A percentile compares a stretch with the other conserved stretches of the same genome.
phyloP scores from a whole-genome alignment of 2,329 filamentous ascomycete species.

The Thelonectria olida region DNA sequence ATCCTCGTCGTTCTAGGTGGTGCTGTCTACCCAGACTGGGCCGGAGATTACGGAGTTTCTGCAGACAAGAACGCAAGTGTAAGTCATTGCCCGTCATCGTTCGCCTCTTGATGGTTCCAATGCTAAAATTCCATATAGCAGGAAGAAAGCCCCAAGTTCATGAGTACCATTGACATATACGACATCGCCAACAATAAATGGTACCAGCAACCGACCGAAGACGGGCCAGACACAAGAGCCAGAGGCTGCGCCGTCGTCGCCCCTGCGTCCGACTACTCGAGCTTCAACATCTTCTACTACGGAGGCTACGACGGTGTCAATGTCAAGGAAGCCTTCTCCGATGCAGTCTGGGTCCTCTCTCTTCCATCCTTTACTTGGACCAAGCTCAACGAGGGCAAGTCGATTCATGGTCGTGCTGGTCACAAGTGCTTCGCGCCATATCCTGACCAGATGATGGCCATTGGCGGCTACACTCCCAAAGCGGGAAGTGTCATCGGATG shows the following conservation, averaged over 20 bases:
- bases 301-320: slow-evolving; percentile 74
- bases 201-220: slow-evolving; percentile 73
- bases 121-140: slow-evolving; percentile 50
- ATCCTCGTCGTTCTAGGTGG: slow-evolving; percentile 82
- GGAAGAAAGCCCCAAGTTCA: slow-evolving; percentile 75
- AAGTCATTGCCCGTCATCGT: slow-evolving; percentile 27
- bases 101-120: too few relatives aligned
- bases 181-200: slow-evolving; percentile 76
- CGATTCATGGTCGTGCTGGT: slow-evolving; percentile 69
- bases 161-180: slow-evolving; percentile 77
- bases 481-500: slow-evolving; percentile 49
- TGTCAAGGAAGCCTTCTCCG: slow-evolving; percentile 51
- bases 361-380: slow-evolving; percentile 86
- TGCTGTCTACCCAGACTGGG: slow-evolving; percentile 69
- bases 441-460: slow-evolving; percentile 81
- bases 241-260: slow-evolving; percentile 79
- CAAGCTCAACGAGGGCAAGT: slow-evolving; percentile 56
- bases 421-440: slow-evolving; percentile 81
- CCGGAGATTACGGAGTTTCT: slow-evolving; percentile 35
- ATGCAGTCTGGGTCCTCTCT: slow-evolving; percentile 84
- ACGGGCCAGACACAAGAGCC: slow-evolving; percentile 66
- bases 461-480: slow-evolving; percentile 70
- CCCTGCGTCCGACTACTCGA: slow-evolving; percentile 75
- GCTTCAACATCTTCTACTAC: slow-evolving; percentile 86
- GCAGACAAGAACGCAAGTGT: slow-evolving; percentile 45